Conservation (phyloP, 306 rosid genomes). For the Vigna radiata region DNA sequence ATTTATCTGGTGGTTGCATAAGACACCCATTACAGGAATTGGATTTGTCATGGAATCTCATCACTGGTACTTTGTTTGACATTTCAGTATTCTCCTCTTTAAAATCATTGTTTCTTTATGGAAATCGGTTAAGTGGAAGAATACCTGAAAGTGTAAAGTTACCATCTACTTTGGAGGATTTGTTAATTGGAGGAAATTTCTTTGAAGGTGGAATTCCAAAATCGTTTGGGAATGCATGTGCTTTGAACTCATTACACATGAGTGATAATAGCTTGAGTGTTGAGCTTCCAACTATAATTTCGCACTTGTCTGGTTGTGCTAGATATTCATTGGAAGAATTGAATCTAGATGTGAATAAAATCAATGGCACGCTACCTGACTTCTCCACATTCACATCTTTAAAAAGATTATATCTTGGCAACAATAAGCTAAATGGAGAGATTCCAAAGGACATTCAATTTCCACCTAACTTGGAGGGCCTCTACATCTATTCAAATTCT, state of each 20-base stretch:
- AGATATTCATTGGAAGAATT: constrained; percentile 13
- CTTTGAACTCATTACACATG: not conserved
- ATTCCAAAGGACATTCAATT: no score
- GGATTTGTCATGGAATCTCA: not conserved
- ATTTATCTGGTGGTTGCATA: not conserved
- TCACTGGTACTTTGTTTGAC: constrained; percentile 23
- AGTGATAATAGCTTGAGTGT: not conserved
- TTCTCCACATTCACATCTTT: no score
- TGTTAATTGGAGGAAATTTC: not conserved
- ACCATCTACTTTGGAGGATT: not conserved
- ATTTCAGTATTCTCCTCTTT: constrained; percentile 24
- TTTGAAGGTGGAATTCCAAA: not conserved
- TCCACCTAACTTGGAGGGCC: no score
- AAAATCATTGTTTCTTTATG: not conserved
- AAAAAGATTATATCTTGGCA: rapidly evolving
- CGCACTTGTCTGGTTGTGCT: not conserved
- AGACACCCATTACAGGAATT: constrained; percentile 35
- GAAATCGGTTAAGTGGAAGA: not conserved
- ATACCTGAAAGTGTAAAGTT: not conserved
- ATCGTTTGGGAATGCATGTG: not conserved
- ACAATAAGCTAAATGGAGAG: no score
- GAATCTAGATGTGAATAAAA: no score
- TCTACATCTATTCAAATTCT: no score
- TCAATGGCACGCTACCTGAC: no score
- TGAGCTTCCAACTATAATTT: not conserved